These are phyloP conservation scores for Pseudopithomyces maydicus DNA, from an alignment of 2,329 filamentous ascomycete species.

Conservation along the genomic window DNA sequence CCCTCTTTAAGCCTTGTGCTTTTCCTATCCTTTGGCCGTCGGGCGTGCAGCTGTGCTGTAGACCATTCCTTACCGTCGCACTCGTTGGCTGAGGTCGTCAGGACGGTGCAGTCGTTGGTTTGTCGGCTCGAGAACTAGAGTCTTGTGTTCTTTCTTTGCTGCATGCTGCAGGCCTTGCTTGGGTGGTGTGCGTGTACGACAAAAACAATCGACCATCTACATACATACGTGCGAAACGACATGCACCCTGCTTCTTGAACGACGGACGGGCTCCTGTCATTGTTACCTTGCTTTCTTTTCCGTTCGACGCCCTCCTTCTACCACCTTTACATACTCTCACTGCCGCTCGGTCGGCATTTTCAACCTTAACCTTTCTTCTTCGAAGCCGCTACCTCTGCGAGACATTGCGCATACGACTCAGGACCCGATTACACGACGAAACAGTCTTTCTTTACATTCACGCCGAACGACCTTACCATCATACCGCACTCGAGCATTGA, in stretches of 20 bases:
- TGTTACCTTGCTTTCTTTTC: constrained; percentile 25
- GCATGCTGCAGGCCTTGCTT: background rate
- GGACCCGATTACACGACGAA: constrained; percentile 30
- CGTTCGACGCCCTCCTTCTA: constrained; percentile 15
- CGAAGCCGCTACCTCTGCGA: constrained; percentile 20
- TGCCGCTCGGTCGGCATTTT: constrained; percentile 31
- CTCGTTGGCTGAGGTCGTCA: constrained; percentile 35
- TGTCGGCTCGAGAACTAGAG: constrained; percentile 7
- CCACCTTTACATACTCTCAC: constrained; percentile 15
- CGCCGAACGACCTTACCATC: constrained; percentile 2
- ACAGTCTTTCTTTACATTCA: constrained; percentile 14
- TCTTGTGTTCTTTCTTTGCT: constrained; percentile 2
- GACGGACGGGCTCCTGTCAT: constrained; percentile 42
- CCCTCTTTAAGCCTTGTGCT: constrained; percentile 14
- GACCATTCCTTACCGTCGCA: constrained; percentile 29
- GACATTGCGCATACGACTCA: constrained; percentile 22
- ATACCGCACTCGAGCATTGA: no score
- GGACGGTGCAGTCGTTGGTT: constrained; percentile 10
- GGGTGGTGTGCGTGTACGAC: background rate
- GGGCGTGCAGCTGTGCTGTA: constrained; percentile 39
- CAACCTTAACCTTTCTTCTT: constrained; percentile 25
- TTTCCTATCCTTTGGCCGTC: constrained; percentile 26
- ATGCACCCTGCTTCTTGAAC: constrained; percentile 36
- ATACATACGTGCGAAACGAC: no score
- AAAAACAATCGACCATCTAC: constrained; percentile 1